phyloP scores from a whole-genome alignment of 495 filamentous ascomycete species.

The Apodospora peruviana region DNA sequence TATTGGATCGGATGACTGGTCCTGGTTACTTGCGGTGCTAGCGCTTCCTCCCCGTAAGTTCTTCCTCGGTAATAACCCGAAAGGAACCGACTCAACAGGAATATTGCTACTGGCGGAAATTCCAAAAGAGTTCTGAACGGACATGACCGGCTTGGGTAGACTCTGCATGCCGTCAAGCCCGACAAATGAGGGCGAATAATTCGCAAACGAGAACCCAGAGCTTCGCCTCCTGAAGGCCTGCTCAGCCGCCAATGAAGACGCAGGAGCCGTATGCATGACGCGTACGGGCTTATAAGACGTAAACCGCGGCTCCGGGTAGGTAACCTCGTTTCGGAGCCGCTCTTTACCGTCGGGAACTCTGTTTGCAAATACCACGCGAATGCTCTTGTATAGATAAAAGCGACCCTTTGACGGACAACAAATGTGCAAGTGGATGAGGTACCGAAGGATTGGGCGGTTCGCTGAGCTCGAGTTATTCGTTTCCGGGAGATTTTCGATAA shows the following conservation, averaged over 20 bases:
- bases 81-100: slow-evolving; percentile 34
- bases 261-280: slow-evolving; percentile 36
- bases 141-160: not conserved
- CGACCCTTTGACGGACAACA: slow-evolving; percentile 80
- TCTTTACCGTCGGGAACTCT: slow-evolving; percentile 96
- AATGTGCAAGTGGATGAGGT: slow-evolving; percentile 91
- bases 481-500: slow-evolving; percentile 52
- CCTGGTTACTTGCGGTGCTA: slow-evolving; percentile 5
- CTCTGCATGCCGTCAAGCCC: slow-evolving; percentile 24
- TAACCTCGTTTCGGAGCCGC: slow-evolving; percentile 83
- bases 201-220: slow-evolving; percentile 43
- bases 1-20: not conserved
- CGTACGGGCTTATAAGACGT: slow-evolving; percentile 71
- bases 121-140: slow-evolving; percentile 1
- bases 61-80: slow-evolving; percentile 15
- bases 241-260: slow-evolving; percentile 44
- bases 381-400: slow-evolving; percentile 84
- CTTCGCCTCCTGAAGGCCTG: slow-evolving; percentile 53
- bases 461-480: slow-evolving; percentile 24
- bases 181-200: slow-evolving; percentile 25
- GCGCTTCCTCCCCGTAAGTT: not conserved
- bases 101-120: slow-evolving; percentile 8
- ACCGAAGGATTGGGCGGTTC: slow-evolving; percentile 78
- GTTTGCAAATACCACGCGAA: slow-evolving; percentile 96
- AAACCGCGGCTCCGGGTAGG: slow-evolving; percentile 82